Base-by-base conservation (phyloP, 129 eudicot species). In the Lactuca sativa region DNA sequence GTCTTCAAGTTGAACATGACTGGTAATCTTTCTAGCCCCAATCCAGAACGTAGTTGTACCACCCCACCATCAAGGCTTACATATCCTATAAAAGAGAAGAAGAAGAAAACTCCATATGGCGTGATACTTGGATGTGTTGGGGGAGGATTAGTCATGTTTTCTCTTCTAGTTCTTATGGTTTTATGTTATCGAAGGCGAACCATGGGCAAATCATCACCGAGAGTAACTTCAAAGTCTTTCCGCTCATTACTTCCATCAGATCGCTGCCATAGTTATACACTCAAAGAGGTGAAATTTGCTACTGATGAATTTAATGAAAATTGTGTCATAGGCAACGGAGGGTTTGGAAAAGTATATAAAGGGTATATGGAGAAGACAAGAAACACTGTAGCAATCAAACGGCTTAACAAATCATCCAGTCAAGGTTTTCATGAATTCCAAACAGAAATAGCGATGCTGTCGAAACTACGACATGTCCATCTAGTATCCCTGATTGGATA, bases 311-410 rank as follows among this genome's bases (percentile, higher is more conserved):
- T 25, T 25, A 25, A 25, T 25, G 30, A 86, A 6, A 64, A 43
- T 8, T 55, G 52, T 10, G 17, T 81, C 9, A 70, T 77, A 2
- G 88, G 74, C 10, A 34, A 8, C 9, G 86, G 88, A 9, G 88
- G 82, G 7, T 78, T 74, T 43, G 88, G 92, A 16, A 67, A 64
- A 34, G 86, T 86, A 37, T 86, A 82, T 25, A 77, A 9, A 70
- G 88, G 86, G 32, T 52, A 47, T 34, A 51, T 81, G 0, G 81
- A 78, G 53, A 60, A 52, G 9, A 64, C 67, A 16, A 14, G 40
- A 11, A 65, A 56, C 14, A 11, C 55, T 0, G 86, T 84, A 14
- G 89, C 82, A 31, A 78, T 84, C 48, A 84, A 78, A 62, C 62
- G 83, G 41, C 55, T 72, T 17, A 81, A 58, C 33, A 44, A 70